Conservation (phyloP, 768 basidiomycete species). For the Hygrocybe coccinea region DNA sequence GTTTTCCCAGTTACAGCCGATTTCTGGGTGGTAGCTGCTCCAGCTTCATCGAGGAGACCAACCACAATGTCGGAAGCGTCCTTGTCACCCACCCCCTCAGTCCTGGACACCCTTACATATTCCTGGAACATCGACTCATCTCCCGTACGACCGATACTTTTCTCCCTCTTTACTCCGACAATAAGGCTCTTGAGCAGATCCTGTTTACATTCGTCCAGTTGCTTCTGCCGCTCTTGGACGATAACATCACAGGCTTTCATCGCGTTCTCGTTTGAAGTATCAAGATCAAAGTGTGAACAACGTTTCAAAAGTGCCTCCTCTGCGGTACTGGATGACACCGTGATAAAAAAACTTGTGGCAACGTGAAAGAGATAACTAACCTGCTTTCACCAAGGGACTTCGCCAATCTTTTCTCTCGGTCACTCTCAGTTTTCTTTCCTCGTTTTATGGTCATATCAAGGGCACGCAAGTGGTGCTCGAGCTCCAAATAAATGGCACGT, state of each 20-base stretch:
- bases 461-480: slow-evolving; percentile 88
- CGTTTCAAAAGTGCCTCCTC: slow-evolving; percentile 93
- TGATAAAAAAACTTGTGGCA: background rate
- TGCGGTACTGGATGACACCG: slow-evolving; percentile 53
- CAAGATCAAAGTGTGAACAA: slow-evolving; percentile 91
- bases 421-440: slow-evolving; percentile 66
- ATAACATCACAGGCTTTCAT: slow-evolving; percentile 93
- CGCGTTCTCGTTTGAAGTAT: slow-evolving; percentile 65
- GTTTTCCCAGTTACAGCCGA: slow-evolving; percentile 29
- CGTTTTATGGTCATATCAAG: slow-evolving; percentile 79
- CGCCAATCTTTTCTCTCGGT: slow-evolving; percentile 83
- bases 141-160: slow-evolving; percentile 53
- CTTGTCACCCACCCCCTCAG: slow-evolving; percentile 71
- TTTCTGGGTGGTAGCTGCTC: slow-evolving; percentile 35
- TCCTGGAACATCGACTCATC: slow-evolving; percentile 79
- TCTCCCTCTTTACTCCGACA: slow-evolving; percentile 64
- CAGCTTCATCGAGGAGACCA: slow-evolving; percentile 57
- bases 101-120: slow-evolving; percentile 62
- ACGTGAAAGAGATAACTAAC: slow-evolving; percentile 38
- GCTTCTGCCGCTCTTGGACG: slow-evolving; percentile 71
- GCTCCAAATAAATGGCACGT: slow-evolving; percentile 88
- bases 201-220: slow-evolving; percentile 71
- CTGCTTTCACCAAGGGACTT: slow-evolving; percentile 86
- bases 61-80: slow-evolving; percentile 64
- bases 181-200: slow-evolving; percentile 67